Percentiles rank a stretch among this genome's conserved stretches.
Conservation (phyloP, 108 stramenopile genomes). For the Poteriospumella lacustris region DNA sequence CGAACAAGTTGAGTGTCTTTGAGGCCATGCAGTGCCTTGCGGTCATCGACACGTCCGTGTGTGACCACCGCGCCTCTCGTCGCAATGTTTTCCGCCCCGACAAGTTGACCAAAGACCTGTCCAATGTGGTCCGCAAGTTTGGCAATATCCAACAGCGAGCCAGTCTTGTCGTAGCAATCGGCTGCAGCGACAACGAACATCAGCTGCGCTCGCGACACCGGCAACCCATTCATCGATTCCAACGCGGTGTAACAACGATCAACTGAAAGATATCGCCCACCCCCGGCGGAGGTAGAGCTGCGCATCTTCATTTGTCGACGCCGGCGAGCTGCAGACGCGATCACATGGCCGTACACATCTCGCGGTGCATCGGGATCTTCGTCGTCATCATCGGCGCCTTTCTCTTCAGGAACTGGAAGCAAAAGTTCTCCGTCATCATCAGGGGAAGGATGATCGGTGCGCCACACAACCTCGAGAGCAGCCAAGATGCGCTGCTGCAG, state of each 20-base stretch:
- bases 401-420: no score
- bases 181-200: background rate
- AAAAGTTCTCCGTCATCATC: no score
- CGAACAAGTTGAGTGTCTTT: background rate
- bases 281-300: no score
- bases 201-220: background rate
- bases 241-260: background rate
- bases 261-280: slow-evolving; percentile 10
- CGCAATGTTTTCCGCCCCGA: background rate
- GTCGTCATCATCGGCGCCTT: no score
- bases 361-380: no score
- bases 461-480: no score
- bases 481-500: background rate
- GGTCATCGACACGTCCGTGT: background rate
- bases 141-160: background rate
- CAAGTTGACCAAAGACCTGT: background rate
- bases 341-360: no score
- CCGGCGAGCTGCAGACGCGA: no score
- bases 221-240: background rate
- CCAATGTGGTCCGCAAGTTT: background rate
- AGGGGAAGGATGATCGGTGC: no score
- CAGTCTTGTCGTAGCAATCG: background rate
- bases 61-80: background rate
- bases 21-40: background rate
- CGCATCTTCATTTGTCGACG: no score